Percentiles rank a stretch among this genome's conserved stretches.
These are phyloP conservation scores for Antrodiella citrinella DNA, from an alignment of 768 basidiomycete species.

Conservation along the genomic window DNA sequence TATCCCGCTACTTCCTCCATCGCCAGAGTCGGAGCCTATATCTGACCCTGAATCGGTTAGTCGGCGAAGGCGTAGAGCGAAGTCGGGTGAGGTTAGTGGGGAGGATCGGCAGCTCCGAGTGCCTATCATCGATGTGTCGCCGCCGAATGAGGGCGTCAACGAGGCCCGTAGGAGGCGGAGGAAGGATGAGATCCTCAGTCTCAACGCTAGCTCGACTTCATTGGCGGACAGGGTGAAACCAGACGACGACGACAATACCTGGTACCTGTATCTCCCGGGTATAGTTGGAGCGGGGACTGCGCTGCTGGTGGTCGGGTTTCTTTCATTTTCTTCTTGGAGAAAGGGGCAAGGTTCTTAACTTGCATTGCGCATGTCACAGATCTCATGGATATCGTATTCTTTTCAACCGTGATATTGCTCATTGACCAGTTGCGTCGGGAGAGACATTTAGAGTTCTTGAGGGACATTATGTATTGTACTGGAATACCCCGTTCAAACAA, in stretches of 20 bases:
- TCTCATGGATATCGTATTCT: background rate
- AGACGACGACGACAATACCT: conserved; percentile 60
- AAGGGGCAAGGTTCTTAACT: conserved; percentile 22
- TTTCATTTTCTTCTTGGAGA: conserved; percentile 56
- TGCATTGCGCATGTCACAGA: background rate
- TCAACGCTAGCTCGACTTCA: conserved; percentile 13
- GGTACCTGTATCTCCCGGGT: conserved; percentile 76
- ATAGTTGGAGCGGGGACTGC: conserved; percentile 82
- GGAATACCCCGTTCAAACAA: too few relatives aligned
- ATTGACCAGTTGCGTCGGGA: too few relatives aligned
- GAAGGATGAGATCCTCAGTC: conserved; percentile 7
- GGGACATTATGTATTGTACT: too few relatives aligned
- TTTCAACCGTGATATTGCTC: background rate
- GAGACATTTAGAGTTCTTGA: too few relatives aligned
- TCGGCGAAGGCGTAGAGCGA: background rate
- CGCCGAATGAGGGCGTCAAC: conserved; percentile 13
- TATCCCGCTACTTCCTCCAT: conserved; percentile 56
- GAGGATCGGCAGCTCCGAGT: conserved; percentile 37
- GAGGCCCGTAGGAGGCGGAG: conserved; percentile 15
- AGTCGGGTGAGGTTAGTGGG: conserved; percentile 12
- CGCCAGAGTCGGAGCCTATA: conserved; percentile 18
- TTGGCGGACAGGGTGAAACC: conserved; percentile 39
- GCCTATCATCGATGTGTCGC: conserved; percentile 51
- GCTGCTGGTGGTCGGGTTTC: conserved; percentile 65
- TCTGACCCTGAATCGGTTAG: conserved; percentile 1